phyloP scores from a whole-genome alignment of 345 rosid genomes.

The Syzygium oleosum region DNA sequence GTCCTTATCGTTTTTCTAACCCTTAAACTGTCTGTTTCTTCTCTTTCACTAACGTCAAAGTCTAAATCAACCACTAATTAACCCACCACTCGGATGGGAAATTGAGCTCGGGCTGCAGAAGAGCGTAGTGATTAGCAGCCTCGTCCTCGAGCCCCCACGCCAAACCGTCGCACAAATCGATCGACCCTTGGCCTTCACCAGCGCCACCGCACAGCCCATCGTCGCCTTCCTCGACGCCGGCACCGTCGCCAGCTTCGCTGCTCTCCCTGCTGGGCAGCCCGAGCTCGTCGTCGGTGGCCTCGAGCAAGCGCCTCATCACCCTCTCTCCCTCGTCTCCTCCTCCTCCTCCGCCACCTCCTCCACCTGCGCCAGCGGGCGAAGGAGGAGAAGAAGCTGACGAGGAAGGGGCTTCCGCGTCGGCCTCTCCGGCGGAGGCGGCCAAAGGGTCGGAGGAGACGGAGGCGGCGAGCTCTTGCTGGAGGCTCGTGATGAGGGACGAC shows the following conservation, averaged over 20 bases:
- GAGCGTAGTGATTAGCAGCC: slow-evolving; percentile 50
- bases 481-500: slow-evolving; percentile 41
- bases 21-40: neutral
- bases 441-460: neutral
- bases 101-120: slow-evolving; percentile 59
- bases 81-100: slow-evolving; percentile 14
- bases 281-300: slow-evolving; percentile 90
- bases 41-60: neutral
- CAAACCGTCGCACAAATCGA: slow-evolving; percentile 26
- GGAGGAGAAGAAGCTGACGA: slow-evolving; percentile 15
- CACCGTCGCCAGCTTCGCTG: slow-evolving; percentile 1
- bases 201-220: slow-evolving; percentile 7
- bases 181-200: slow-evolving; percentile 16
- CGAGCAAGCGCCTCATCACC: slow-evolving; percentile 66
- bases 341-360: slow-evolving; percentile 8
- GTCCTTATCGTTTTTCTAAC: neutral
- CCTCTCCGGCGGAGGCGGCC: neutral
- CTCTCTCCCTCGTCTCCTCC: slow-evolving; percentile 28
- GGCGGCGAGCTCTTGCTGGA: slow-evolving; percentile 43
- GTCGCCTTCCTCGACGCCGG: slow-evolving; percentile 9
- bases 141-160: slow-evolving; percentile 81
- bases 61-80: neutral
- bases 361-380: slow-evolving; percentile 15
- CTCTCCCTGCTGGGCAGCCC: slow-evolving; percentile 53
- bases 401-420: neutral